These are phyloP conservation scores for Rhazya stricta DNA, from an alignment of 257 asterid species.

Conservation along the genomic window DNA sequence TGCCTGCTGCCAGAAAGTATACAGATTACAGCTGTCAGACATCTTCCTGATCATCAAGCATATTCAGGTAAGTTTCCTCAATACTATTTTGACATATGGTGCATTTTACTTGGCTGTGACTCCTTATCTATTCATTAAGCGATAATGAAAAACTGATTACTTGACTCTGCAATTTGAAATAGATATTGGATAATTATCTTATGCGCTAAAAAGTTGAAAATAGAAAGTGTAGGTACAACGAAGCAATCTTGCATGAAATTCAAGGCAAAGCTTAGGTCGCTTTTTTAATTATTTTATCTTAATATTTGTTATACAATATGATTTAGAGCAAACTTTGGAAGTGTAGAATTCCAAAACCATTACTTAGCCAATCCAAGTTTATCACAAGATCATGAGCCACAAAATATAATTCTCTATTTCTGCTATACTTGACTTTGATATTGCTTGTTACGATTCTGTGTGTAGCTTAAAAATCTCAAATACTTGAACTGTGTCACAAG, in stretches of 20 bases:
- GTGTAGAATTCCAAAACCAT: not conserved
- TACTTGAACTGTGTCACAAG: too few species aligned
- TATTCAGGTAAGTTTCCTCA: constrained; percentile 48
- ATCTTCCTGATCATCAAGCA: constrained; percentile 53
- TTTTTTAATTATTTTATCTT: not conserved
- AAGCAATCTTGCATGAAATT: not conserved
- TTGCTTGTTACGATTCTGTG: too few species aligned
- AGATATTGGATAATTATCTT: not conserved
- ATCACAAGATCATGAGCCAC: not conserved
- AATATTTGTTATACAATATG: not conserved
- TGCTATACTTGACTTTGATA: not conserved
- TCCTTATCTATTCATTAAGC: not conserved
- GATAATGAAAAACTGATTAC: not conserved
- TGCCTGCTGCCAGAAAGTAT: constrained; percentile 81
- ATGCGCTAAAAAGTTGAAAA: not conserved
- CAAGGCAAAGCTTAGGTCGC: not conserved
- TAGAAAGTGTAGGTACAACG: not conserved
- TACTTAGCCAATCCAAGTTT: not conserved
- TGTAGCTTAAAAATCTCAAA: not conserved
- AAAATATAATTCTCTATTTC: not conserved
- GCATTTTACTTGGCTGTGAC: not conserved
- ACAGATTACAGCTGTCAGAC: constrained; percentile 59
- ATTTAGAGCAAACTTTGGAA: not conserved
- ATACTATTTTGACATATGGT: not conserved
- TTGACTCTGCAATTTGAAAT: not conserved